phyloP scores from a whole-genome alignment of 257 asterid genomes.

The Datura wrightii region DNA sequence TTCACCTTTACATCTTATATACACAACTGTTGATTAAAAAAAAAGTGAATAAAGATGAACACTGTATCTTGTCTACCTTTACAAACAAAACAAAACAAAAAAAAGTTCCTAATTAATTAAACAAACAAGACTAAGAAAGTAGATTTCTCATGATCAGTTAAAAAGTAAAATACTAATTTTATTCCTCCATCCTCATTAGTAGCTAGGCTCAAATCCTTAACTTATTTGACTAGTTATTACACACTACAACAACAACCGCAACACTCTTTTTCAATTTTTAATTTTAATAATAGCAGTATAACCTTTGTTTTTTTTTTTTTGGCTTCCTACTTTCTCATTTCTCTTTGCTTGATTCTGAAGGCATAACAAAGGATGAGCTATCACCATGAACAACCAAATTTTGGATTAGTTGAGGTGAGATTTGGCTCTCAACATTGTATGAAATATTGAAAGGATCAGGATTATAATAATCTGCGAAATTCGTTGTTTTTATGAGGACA shows the following conservation, averaged over 20 bases:
- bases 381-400: constrained; percentile 62
- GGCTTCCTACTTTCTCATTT: constrained; percentile 35
- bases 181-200: neutral
- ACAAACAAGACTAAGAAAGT: neutral
- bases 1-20: constrained; percentile 5
- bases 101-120: neutral
- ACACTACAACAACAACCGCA: neutral
- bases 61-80: constrained; percentile 5
- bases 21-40: neutral
- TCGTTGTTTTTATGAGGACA: constrained; percentile 28
- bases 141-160: neutral
- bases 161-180: neutral
- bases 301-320: neutral
- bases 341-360: constrained; percentile 72
- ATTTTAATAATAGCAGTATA: neutral
- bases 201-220: neutral
- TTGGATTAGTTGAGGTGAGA: constrained; percentile 54
- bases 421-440: constrained; percentile 44
- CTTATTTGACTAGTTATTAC: neutral
- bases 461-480: constrained; percentile 55
- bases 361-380: constrained; percentile 64
- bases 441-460: constrained; percentile 36
- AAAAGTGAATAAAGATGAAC: neutral
- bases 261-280: neutral
- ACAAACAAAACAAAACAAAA: neutral